Conservation (phyloP, 2,329 filamentous ascomycete genomes). For the Neonectria sp. region DNA sequence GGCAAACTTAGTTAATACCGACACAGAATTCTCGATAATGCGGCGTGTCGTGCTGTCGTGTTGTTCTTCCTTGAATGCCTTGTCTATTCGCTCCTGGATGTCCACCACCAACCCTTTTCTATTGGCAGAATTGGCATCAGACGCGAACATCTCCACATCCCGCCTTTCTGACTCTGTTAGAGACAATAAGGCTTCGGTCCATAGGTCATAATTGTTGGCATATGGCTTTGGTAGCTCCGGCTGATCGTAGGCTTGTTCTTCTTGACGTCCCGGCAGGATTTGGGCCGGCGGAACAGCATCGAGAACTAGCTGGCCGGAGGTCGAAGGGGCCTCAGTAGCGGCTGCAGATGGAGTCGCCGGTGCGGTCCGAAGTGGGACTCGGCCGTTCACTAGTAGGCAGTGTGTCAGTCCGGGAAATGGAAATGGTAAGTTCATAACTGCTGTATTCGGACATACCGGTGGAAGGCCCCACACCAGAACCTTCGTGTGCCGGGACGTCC, state of each 20-base stretch:
- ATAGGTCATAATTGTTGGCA: neutral
- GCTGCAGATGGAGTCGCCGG: neutral
- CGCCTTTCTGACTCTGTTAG: neutral
- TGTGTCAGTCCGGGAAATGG: neutral
- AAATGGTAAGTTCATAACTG: too few relatives aligned
- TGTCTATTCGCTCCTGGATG: neutral
- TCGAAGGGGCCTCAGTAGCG: neutral
- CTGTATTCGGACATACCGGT: too few relatives aligned
- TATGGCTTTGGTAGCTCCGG: neutral
- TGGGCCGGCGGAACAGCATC: neutral
- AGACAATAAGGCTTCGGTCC: neutral
- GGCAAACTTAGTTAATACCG: conserved; percentile 4
- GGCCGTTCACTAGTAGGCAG: neutral
- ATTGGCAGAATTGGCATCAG: neutral
- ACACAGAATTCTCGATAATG: neutral
- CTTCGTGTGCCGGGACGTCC: too few relatives aligned
- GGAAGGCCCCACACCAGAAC: too few relatives aligned
- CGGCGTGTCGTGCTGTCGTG: neutral
- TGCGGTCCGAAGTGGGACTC: neutral
- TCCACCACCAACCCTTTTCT: neutral
- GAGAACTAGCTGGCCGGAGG: neutral
- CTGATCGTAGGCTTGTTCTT: neutral
- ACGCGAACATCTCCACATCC: neutral
- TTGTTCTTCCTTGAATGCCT: neutral
- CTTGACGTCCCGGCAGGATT: neutral